Evolutionary conservation across 2,329 filamentous ascomycete genomes (phyloP).

Genomic region (Podosphaera leucotricha): DNA sequence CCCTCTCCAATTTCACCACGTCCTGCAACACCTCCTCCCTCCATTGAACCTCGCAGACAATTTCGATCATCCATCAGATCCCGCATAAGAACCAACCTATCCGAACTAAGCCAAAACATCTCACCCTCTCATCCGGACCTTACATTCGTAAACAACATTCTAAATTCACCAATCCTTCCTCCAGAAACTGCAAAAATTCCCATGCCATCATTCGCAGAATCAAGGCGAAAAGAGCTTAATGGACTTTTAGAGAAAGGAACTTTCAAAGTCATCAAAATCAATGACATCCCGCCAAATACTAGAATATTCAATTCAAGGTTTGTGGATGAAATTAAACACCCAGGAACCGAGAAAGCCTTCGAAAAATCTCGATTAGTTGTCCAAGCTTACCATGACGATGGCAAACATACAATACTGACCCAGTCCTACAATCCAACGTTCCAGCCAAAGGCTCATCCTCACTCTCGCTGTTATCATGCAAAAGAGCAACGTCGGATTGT

Average conservation of each 20-base stretch:
- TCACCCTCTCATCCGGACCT: not conserved
- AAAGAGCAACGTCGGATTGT: not conserved
- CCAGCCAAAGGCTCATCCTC: not conserved
- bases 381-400: constrained; percentile 1
- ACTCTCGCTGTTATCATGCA: not conserved
- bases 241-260: not conserved
- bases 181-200: not conserved
- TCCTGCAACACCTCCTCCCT: too few species aligned
- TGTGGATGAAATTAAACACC: constrained; percentile 5
- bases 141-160: not conserved
- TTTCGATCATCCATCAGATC: too few species aligned
- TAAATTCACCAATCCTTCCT: too few species aligned
- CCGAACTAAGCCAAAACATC: too few species aligned
- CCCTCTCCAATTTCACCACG: too few species aligned
- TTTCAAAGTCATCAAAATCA: not conserved
- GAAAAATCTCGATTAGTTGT: constrained; percentile 1
- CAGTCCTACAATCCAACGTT: not conserved
- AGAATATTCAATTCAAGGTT: constrained; percentile 3
- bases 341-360: not conserved
- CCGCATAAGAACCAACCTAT: too few species aligned
- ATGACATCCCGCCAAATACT: not conserved
- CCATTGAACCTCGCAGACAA: too few species aligned
- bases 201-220: not conserved
- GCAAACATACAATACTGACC: not conserved
- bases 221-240: not conserved